These are phyloP conservation scores for Aurinia saxatilis DNA, from an alignment of 345 rosid species.

Conservation along the genomic window DNA sequence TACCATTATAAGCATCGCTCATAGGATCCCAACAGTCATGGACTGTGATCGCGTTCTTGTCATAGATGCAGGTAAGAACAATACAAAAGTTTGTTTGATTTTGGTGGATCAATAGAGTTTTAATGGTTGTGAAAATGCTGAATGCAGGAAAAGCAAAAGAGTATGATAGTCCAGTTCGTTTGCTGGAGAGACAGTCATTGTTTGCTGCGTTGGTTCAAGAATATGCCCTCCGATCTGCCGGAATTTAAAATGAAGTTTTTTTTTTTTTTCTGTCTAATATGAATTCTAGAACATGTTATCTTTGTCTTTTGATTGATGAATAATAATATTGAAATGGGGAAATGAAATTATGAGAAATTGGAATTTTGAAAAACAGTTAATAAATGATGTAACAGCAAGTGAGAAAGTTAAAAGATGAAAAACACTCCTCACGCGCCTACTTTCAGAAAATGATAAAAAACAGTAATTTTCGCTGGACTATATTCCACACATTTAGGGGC, in stretches of 20 bases:
- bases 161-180: slow-evolving; percentile 60
- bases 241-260: slow-evolving; percentile 28
- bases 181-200: slow-evolving; percentile 62
- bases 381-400: too few relatives aligned
- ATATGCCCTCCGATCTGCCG: slow-evolving; percentile 74
- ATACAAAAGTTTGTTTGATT: not conserved
- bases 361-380: too few relatives aligned
- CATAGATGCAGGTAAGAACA: slow-evolving; percentile 62
- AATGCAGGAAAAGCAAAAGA: slow-evolving; percentile 61
- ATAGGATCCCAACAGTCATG: slow-evolving; percentile 96
- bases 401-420: too few relatives aligned
- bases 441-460: too few relatives aligned
- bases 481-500: too few relatives aligned
- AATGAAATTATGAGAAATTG: too few relatives aligned
- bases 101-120: not conserved
- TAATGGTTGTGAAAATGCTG: not conserved
- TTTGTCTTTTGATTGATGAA: not conserved
- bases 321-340: too few relatives aligned
- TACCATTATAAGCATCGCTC: slow-evolving; percentile 93
- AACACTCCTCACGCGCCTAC: too few relatives aligned
- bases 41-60: slow-evolving; percentile 90
- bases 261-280: not conserved
- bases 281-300: not conserved
- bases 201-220: slow-evolving; percentile 87
- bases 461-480: too few relatives aligned